Base-by-base conservation (phyloP, 75 land plant genomes). In the Selaginella tamariscina region DNA sequence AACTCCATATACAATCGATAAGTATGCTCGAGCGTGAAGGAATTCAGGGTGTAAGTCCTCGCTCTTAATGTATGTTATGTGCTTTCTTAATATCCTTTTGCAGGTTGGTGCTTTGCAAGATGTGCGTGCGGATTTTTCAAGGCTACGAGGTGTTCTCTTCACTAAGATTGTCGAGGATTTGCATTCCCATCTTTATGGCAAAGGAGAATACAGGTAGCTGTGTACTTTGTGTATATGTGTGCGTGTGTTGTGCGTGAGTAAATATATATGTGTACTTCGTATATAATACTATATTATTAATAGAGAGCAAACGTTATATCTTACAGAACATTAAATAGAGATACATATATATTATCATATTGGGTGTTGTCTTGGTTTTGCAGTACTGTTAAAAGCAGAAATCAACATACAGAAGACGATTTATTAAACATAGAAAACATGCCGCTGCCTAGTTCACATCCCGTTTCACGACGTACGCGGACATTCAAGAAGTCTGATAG, bases 91-190 rank as follows among this genome's bases (percentile, higher is more conserved):
- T 24, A 27, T 65, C 49, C 44, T 65, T 65, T 28, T 32, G 18
- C 72, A 94, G 98, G 96, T 89, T 73, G 98, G 98, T 49, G 95
- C 98, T 55, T 84, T 94, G 44, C 98, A 94, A 82, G 96, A 94
- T 75, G 88, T 89, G n/a, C 81, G 91, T 33, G 81, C 91, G 55
- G 98, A 94, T 27, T 79, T 89, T 56, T 83, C 86, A 57, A 94
- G 89, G 67, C 75, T 94, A 59, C 86, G 95, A 22, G 91, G 96
- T 21, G 75, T 74, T 27, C 71, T 94, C 0, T 94, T 94, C 66
- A 85, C 67, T 70, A 94, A 89, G 72, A 74, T 94, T 55, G 75
- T 94, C 69, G 98, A 94, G 69, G 98, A 94, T 63, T 70, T 94
- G 59, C 98, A 94, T 73, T 74, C 78, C 29, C 96, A 94, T 83